Base-by-base conservation (phyloP, 2,329 filamentous ascomycete species). In the Paecilomyces sp. region DNA sequence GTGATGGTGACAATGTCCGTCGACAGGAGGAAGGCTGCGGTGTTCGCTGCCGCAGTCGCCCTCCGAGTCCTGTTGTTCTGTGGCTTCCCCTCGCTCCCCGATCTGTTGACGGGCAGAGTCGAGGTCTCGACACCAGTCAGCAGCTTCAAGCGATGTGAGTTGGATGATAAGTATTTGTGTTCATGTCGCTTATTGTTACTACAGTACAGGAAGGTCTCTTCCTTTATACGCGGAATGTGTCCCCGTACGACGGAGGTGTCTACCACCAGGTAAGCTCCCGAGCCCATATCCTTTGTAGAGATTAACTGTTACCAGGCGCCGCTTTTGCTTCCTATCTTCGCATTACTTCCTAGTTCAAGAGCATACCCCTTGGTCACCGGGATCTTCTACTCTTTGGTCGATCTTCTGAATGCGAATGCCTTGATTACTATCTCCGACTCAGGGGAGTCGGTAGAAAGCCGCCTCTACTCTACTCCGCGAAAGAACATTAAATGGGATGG, bases 121-220 rank as follows among this genome's bases (percentile, higher is more conserved):
- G 94, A 99, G 81, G 89, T 99, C 70, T 97, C 94, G 53, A 99
- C 94, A 24, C 93, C 94, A 47, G 89, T 97, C 54, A 97, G 91
- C 68, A 96, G 93, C 83, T 99, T 97, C 84, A 97, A 97, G 81
- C 86, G 94, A 85, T 81, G 92, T 96, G 82, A 76, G 88, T 76
- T 51, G 30, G 15, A 28, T 57, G 9, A 53, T 58, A 13, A 3
- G 33, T 24, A 18, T 22, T 30, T 25, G 9, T 12, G 3, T 30
- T 5, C 22, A 12, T 56, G 33, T 58, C 30, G 18, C 59, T 36
- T 31, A 57, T 36, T 22, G 57, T 41, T 53, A 18, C 7, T 64
- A 15, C 67, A 96, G 91, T 97, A 58, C 93, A 97, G 82, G 94
- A 99, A 78, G 94, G 94, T 22, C 80, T 99, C 60, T 99, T 96